These are phyloP conservation scores for Syzygium aqueum DNA, from an alignment of 345 rosid genomes.

Conservation along the genomic window DNA sequence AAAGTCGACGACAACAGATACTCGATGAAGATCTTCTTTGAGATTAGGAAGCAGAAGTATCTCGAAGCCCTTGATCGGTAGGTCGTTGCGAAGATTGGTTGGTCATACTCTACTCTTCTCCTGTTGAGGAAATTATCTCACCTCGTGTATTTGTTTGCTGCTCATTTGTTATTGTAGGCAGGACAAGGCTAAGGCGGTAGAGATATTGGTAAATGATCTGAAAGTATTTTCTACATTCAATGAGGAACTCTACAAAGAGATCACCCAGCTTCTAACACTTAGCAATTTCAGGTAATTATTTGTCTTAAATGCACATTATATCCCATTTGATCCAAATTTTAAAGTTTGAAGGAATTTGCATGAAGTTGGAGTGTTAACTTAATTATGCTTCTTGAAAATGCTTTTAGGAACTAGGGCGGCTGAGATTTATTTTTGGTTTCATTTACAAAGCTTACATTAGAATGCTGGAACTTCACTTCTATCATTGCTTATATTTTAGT, in stretches of 20 bases:
- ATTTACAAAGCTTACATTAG: not conserved
- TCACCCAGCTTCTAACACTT: slow-evolving; percentile 81
- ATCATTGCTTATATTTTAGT: not conserved
- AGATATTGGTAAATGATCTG: slow-evolving; percentile 73
- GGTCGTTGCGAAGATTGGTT: not conserved
- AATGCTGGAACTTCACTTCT: not conserved
- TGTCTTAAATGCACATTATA: not conserved
- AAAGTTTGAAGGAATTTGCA: not conserved
- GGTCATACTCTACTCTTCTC: not conserved
- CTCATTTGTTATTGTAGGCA: slow-evolving; percentile 28
- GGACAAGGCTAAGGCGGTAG: slow-evolving; percentile 78
- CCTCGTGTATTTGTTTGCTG: not conserved
- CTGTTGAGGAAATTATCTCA: not conserved
- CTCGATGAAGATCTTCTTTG: slow-evolving; percentile 86
- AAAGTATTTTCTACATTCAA: slow-evolving; percentile 79
- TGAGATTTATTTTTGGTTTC: not conserved
- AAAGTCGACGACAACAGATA: slow-evolving; percentile 65
- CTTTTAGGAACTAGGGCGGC: not conserved
- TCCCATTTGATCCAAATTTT: not conserved
- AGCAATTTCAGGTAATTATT: slow-evolving; percentile 61
- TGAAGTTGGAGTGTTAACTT: not conserved
- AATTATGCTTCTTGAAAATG: not conserved
- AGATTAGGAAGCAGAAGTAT: slow-evolving; percentile 86
- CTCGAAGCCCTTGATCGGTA: slow-evolving; percentile 87
- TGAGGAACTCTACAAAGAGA: slow-evolving; percentile 84